phyloP scores from a whole-genome alignment of 2,329 filamentous ascomycete species.

The Talaromyces funiculosus region DNA sequence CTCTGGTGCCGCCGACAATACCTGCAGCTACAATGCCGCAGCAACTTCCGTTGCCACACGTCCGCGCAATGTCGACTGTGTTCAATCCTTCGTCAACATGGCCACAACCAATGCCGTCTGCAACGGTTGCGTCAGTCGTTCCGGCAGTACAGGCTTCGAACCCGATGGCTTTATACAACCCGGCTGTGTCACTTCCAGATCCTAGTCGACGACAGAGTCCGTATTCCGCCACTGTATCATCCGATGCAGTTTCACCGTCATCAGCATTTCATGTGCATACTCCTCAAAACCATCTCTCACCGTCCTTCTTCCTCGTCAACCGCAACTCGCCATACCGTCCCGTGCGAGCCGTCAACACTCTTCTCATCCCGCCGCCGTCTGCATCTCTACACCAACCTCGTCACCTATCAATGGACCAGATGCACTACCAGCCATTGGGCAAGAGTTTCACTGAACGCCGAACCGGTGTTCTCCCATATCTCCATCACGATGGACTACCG shows the following conservation, averaged over 20 bases:
- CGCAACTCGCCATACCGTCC: constrained; percentile 89
- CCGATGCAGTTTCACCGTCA: constrained; percentile 60
- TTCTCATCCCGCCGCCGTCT: constrained; percentile 82
- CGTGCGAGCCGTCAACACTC: constrained; percentile 78
- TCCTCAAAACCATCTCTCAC: constrained; percentile 20
- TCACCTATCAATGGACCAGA: constrained; percentile 60
- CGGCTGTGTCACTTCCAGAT: constrained; percentile 27
- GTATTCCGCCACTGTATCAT: constrained; percentile 41
- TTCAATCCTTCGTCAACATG: constrained; percentile 56
- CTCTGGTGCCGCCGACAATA: constrained; percentile 39
- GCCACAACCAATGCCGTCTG: constrained; percentile 38
- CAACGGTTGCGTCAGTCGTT: constrained; percentile 23
- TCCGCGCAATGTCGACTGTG: constrained; percentile 70
- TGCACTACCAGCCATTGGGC: constrained; percentile 77
- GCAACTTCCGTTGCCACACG: constrained; percentile 50
- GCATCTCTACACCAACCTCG: constrained; percentile 71
- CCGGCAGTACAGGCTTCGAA: constrained; percentile 18
- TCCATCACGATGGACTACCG: constrained; percentile 41
- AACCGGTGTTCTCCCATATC: constrained; percentile 62
- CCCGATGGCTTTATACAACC: constrained; percentile 24
- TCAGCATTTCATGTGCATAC: constrained; percentile 55
- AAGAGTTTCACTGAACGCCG: constrained; percentile 60
- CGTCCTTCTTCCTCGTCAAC: constrained; percentile 50
- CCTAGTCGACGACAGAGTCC: constrained; percentile 46
- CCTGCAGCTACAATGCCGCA: constrained; percentile 33